Evolutionary conservation across 208 protist species (phyloP).

Genomic region (Leishmania turanica): DNA sequence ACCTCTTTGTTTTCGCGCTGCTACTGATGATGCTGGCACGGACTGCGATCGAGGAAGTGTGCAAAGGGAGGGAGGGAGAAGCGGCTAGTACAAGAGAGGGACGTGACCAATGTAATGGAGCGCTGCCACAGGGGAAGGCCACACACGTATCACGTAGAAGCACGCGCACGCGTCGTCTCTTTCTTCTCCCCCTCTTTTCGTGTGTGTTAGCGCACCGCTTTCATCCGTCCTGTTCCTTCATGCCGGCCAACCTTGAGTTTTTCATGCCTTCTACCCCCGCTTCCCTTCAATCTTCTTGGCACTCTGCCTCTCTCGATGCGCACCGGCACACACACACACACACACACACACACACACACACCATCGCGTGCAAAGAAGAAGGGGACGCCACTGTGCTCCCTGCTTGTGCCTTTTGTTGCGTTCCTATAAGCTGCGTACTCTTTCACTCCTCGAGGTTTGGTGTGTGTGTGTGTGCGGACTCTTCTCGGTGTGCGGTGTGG

Average conservation of each 20-base stretch:
- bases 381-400: neutral
- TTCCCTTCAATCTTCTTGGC: neutral
- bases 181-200: neutral
- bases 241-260: too few relatives aligned
- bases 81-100: neutral
- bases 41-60: neutral
- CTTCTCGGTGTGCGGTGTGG: neutral
- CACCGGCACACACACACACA: neutral
- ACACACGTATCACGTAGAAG: neutral
- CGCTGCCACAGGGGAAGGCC: neutral
- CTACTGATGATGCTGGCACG: neutral
- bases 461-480: neutral
- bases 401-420: neutral
- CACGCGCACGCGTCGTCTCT: neutral
- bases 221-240: neutral
- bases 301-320: neutral
- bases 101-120: neutral
- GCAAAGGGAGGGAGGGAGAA: neutral
- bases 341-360: neutral
- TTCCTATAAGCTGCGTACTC: too few relatives aligned
- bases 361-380: neutral
- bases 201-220: neutral
- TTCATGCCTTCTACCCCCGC: neutral
- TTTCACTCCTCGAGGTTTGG: neutral
- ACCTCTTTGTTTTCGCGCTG: neutral